phyloP scores from a whole-genome alignment of 352 stramenopile species.

The Phytopythium cucurbitacearum region DNA sequence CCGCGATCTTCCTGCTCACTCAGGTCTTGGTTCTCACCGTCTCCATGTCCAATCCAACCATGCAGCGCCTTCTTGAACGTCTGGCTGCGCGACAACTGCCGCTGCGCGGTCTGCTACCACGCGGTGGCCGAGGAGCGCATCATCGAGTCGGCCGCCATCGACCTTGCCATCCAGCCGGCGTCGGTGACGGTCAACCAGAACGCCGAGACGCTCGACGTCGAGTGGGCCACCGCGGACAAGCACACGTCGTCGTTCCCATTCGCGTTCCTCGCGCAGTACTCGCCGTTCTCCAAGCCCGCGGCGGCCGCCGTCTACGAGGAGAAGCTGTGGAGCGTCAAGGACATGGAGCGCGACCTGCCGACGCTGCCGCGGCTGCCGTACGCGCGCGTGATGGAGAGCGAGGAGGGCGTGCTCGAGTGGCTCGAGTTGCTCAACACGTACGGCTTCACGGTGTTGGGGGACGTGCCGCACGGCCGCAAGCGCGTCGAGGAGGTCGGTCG shows the following conservation, averaged over 20 bases:
- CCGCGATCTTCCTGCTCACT: too few relatives aligned
- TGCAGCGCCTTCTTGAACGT: constrained; percentile 18
- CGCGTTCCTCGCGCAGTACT: constrained; percentile 19
- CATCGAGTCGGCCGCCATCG: constrained; percentile 15
- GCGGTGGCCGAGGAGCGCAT: constrained; percentile 26
- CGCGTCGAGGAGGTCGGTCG: constrained; percentile 16
- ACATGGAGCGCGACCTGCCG: constrained; percentile 14
- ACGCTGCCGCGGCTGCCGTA: constrained; percentile 17
- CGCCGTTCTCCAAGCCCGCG: constrained; percentile 6
- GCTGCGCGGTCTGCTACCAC: constrained; percentile 21
- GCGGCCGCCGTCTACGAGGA: constrained; percentile 14
- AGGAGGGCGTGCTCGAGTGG: constrained; percentile 22
- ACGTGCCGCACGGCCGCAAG: constrained; percentile 14
- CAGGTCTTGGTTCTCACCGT: too few relatives aligned
- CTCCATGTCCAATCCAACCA: too few relatives aligned
- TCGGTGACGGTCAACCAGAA: constrained; percentile 6
- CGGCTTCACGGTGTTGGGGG: constrained; percentile 22
- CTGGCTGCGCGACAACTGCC: constrained; percentile 31
- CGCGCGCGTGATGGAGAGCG: constrained; percentile 17
- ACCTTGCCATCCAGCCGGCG: constrained; percentile 14
- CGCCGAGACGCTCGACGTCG: constrained; percentile 9
- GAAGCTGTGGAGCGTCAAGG: constrained; percentile 15
- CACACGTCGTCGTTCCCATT: constrained; percentile 16
- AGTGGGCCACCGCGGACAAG: constrained; percentile 12
- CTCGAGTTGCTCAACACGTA: constrained; percentile 26